Conservation (phyloP, 495 filamentous ascomycete species). For the Coniosporium apollinis region DNA sequence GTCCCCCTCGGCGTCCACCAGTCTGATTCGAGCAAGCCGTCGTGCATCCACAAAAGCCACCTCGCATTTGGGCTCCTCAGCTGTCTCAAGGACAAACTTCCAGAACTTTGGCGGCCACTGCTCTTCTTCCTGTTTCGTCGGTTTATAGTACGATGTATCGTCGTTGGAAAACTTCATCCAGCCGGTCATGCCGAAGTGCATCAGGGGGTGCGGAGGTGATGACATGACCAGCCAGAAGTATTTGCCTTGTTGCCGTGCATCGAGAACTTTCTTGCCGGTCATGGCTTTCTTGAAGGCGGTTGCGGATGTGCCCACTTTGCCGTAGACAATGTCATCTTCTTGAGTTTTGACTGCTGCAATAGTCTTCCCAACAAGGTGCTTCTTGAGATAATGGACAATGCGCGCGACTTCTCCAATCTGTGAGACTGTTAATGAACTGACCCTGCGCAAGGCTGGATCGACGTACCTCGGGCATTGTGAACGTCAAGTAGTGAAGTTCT, state of each 20-base stretch:
- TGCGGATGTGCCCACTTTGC: constrained; percentile 69
- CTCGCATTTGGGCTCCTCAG: constrained; percentile 41
- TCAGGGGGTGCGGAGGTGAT: constrained; percentile 65
- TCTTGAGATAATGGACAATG: constrained; percentile 65
- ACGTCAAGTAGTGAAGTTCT: too few species aligned
- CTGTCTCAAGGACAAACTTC: constrained; percentile 66
- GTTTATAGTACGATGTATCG: constrained; percentile 63
- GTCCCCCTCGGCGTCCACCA: constrained; percentile 62
- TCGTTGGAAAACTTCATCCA: constrained; percentile 77
- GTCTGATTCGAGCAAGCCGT: constrained; percentile 56
- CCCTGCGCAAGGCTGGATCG: too few species aligned
- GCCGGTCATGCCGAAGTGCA: constrained; percentile 86
- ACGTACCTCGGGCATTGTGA: too few species aligned
- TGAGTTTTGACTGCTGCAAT: constrained; percentile 50
- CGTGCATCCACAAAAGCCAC: constrained; percentile 74
- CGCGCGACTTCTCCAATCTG: constrained; percentile 48
- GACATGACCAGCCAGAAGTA: constrained; percentile 76
- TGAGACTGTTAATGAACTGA: too few species aligned
- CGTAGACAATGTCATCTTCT: constrained; percentile 70
- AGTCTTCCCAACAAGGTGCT: constrained; percentile 67
- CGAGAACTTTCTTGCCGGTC: constrained; percentile 57
- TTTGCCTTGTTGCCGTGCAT: constrained; percentile 76
- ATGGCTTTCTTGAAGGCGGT: constrained; percentile 53
- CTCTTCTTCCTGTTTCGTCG: constrained; percentile 36
- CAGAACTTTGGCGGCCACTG: constrained; percentile 81